Evolutionary conservation across 345 rosid species (phyloP).

Genomic region (Tarenaya hassleriana): DNA sequence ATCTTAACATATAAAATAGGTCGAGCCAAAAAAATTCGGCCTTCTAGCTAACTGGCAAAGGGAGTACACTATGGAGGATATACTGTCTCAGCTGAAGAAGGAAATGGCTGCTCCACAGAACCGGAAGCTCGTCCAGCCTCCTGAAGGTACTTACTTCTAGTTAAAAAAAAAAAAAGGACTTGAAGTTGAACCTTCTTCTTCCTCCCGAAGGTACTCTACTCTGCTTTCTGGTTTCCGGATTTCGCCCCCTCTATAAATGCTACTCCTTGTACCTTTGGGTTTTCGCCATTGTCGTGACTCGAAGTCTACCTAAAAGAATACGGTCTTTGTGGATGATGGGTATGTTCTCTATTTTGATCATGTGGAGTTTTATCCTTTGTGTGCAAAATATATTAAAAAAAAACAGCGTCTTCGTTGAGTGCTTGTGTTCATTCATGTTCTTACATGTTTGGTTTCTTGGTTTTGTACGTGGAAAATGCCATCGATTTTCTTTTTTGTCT

Average conservation of each 20-base stretch:
- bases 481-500: too few relatives aligned
- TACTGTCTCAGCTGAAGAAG: slow-evolving; percentile 65
- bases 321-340: slow-evolving; percentile 26
- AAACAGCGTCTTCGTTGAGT: slow-evolving; percentile 12
- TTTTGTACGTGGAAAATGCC: too few relatives aligned
- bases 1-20: slow-evolving; percentile 35
- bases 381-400: slow-evolving; percentile 29
- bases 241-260: too few relatives aligned
- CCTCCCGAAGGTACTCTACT: too few relatives aligned
- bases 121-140: slow-evolving; percentile 81
- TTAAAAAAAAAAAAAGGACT: too few relatives aligned
- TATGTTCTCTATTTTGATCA: neutral
- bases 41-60: slow-evolving; percentile 72
- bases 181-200: too few relatives aligned
- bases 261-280: neutral
- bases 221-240: too few relatives aligned
- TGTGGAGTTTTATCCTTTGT: slow-evolving; percentile 20
- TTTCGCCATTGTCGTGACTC: slow-evolving; percentile 20
- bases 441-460: neutral
- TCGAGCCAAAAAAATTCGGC: slow-evolving; percentile 66
- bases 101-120: slow-evolving; percentile 71
- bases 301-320: slow-evolving; percentile 11
- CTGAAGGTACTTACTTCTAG: slow-evolving; percentile 81
- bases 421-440: neutral
- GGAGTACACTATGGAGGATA: slow-evolving; percentile 73